A percentile compares a stretch with the other conserved stretches of the same genome.
Conservation (phyloP, 2,329 filamentous ascomycete genomes). For the Neofusicoccum cordaticola region DNA sequence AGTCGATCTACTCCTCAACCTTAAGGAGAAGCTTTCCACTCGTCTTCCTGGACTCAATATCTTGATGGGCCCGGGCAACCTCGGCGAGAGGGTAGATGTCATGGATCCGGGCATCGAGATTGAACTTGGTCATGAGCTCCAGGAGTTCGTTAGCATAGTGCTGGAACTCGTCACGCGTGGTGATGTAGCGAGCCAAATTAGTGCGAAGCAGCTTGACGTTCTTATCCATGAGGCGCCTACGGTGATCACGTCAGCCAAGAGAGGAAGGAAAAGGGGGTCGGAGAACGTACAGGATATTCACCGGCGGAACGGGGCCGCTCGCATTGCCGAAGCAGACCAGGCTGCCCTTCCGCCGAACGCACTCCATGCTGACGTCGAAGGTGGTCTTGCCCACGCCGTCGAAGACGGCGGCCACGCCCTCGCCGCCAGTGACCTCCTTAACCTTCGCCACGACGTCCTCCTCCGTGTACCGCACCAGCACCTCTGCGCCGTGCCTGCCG, state of each 20-base stretch:
- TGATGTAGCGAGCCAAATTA: conserved; percentile 67
- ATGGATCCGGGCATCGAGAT: conserved; percentile 73
- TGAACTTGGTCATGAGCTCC: conserved; percentile 64
- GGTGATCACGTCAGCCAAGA: background rate
- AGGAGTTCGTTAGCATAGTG: conserved; percentile 71
- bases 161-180: conserved; percentile 67
- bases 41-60: conserved; percentile 79
- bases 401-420: conserved; percentile 75
- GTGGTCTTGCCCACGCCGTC: conserved; percentile 84
- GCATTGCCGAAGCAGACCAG: conserved; percentile 81
- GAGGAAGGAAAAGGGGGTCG: background rate
- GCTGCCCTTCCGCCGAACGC: conserved; percentile 72
- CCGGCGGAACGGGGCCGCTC: conserved; percentile 71
- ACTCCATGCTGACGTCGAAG: conserved; percentile 74
- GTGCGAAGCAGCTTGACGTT: conserved; percentile 77
- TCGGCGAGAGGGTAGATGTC: conserved; percentile 74
- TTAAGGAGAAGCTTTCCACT: conserved; percentile 79
- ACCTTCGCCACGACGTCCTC: conserved; percentile 61
- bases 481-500: conserved; percentile 66
- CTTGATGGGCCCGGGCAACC: conserved; percentile 67
- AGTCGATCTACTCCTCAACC: conserved; percentile 14
- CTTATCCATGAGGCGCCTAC: conserved; percentile 61
- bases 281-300: conserved; percentile 56
- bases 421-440: conserved; percentile 66
- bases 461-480: conserved; percentile 65